A percentile compares a stretch with the other conserved stretches of the same genome.
Evolutionary conservation across 768 basidiomycete genomes (phyloP).

Genomic region (Lactarius indigo): DNA sequence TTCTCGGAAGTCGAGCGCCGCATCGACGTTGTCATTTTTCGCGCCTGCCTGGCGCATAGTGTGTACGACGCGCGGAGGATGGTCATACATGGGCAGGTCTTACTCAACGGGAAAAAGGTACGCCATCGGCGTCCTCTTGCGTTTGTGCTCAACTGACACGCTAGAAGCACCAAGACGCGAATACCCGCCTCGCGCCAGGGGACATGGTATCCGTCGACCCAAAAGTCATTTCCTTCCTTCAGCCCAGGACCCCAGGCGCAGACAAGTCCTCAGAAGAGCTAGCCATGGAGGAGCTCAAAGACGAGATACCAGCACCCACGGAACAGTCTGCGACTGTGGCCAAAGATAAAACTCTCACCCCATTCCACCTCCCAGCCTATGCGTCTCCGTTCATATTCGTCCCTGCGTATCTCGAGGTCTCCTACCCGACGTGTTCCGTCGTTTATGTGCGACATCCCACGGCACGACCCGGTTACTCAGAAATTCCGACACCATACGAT

Average conservation of each 20-base stretch:
- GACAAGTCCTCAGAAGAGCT: slow-evolving; percentile 24
- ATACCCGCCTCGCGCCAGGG: slow-evolving; percentile 86
- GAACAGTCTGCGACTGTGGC: slow-evolving; percentile 1
- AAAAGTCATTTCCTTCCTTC: slow-evolving; percentile 68
- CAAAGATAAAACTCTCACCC: slow-evolving; percentile 42
- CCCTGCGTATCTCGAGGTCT: slow-evolving; percentile 85
- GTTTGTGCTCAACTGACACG: neutral
- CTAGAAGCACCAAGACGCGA: slow-evolving; percentile 72
- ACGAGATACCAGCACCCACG: slow-evolving; percentile 20
- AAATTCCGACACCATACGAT: slow-evolving; percentile 93
- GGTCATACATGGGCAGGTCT: slow-evolving; percentile 82
- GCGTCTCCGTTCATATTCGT: slow-evolving; percentile 92
- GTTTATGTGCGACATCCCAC: slow-evolving; percentile 96
- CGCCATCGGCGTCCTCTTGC: slow-evolving; percentile 27
- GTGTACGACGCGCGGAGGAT: slow-evolving; percentile 87
- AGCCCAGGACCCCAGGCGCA: slow-evolving; percentile 31
- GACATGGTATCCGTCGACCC: slow-evolving; percentile 93
- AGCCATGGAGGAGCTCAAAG: slow-evolving; percentile 26
- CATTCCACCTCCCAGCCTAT: slow-evolving; percentile 82
- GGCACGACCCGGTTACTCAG: slow-evolving; percentile 91
- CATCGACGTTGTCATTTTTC: slow-evolving; percentile 89
- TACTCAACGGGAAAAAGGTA: slow-evolving; percentile 88
- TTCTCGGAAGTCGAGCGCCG: slow-evolving; percentile 91
- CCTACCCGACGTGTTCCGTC: slow-evolving; percentile 84
- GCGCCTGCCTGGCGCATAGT: slow-evolving; percentile 82